These are phyloP conservation scores for Saprolegnia diclina DNA, from an alignment of 352 stramenopile genomes.

Conservation along the genomic window DNA sequence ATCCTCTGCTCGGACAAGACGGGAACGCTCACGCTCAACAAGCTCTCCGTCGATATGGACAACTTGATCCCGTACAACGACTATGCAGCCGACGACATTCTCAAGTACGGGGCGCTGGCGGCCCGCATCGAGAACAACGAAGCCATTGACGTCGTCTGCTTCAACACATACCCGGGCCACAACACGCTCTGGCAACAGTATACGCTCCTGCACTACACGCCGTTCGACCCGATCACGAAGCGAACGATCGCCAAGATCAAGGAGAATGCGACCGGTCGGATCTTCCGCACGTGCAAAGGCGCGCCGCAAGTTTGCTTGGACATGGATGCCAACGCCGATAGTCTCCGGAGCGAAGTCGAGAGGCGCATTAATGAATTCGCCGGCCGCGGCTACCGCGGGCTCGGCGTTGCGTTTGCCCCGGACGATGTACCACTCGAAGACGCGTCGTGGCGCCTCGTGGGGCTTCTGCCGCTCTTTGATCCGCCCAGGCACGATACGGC, in stretches of 20 bases:
- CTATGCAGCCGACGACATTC: conserved; percentile 49
- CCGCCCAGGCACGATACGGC: conserved; percentile 89
- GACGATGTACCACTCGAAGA: conserved; percentile 65
- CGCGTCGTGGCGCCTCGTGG: conserved; percentile 88
- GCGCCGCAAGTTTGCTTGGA: conserved; percentile 87
- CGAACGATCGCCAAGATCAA: conserved; percentile 87
- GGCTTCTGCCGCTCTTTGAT: conserved; percentile 91
- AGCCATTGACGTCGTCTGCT: conserved; percentile 64
- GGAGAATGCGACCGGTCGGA: conserved; percentile 69
- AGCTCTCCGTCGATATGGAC: conserved; percentile 91
- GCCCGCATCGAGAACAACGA: conserved; percentile 72
- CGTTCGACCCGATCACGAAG: conserved; percentile 85
- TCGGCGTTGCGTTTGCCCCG: conserved; percentile 52
- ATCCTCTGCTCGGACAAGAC: conserved; percentile 95
- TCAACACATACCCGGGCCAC: conserved; percentile 72
- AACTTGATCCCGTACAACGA: conserved; percentile 74
- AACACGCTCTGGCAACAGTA: conserved; percentile 74
- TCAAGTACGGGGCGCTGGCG: conserved; percentile 55
- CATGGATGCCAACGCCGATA: conserved; percentile 60
- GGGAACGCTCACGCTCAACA: conserved; percentile 92
- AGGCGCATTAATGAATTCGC: conserved; percentile 78
- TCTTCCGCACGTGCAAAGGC: conserved; percentile 91
- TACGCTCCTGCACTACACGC: conserved; percentile 72
- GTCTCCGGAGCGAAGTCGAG: conserved; percentile 59
- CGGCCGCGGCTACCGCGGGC: conserved; percentile 57